A percentile compares a stretch with the other conserved stretches of the same genome.
phyloP scores from a whole-genome alignment of 2,329 filamentous ascomycete species.

The Hymenoscyphus salicellus region DNA sequence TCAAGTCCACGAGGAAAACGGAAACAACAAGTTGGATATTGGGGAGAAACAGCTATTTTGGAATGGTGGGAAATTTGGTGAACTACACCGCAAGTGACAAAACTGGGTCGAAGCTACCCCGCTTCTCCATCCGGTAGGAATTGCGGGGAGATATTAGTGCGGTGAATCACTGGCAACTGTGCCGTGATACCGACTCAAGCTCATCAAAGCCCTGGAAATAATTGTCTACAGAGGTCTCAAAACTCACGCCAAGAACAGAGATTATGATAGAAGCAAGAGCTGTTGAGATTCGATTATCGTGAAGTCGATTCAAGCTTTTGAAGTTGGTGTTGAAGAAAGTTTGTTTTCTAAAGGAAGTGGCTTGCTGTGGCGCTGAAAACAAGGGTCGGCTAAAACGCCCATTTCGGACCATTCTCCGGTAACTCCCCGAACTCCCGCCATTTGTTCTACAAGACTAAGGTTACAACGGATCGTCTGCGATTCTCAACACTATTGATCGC shows the following conservation, averaged over 20 bases:
- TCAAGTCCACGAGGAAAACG: neutral
- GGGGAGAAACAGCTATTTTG: neutral
- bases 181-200: no score
- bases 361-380: neutral
- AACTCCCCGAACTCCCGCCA: neutral
- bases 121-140: neutral
- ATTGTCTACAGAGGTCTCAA: no score
- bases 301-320: neutral
- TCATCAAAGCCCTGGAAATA: no score
- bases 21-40: neutral
- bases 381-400: neutral
- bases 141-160: neutral
- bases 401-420: neutral
- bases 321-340: neutral
- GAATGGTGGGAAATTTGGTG: neutral
- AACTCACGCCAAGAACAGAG: no score
- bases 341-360: neutral
- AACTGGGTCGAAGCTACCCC: neutral
- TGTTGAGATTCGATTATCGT: neutral
- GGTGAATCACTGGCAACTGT: neutral
- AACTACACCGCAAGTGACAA: neutral
- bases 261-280: no score
- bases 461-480: neutral
- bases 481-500: neutral
- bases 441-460: neutral